These are phyloP conservation scores for Tanacetum coccineum DNA, from an alignment of 129 eudicot species.

Conservation along the genomic window DNA sequence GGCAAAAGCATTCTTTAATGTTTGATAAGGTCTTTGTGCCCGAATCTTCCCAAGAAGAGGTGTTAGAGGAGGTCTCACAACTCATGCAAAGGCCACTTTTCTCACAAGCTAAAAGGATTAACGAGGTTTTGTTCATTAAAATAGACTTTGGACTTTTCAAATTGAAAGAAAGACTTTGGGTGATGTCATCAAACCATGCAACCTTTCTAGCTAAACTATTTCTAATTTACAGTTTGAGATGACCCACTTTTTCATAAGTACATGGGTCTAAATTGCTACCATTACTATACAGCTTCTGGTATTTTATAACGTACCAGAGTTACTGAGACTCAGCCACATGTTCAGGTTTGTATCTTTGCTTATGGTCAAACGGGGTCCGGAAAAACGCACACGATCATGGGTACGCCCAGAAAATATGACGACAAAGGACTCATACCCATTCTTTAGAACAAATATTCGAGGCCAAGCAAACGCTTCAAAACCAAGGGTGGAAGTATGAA, in stretches of 20 bases:
- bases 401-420: slow-evolving; percentile 52
- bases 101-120: background rate
- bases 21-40: slow-evolving; percentile 90
- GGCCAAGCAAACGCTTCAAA: too few relatives aligned
- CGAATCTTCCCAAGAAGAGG: slow-evolving; percentile 80
- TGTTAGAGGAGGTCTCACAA: slow-evolving; percentile 90
- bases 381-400: too few relatives aligned
- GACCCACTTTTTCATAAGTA: background rate
- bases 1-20: slow-evolving; percentile 78
- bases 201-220: background rate
- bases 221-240: background rate
- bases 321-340: slow-evolving; percentile 6
- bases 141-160: background rate
- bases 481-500: slow-evolving; percentile 95
- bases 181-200: background rate
- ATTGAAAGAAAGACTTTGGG: background rate
- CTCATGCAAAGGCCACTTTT: slow-evolving; percentile 65
- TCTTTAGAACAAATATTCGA: slow-evolving; percentile 88
- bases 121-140: background rate
- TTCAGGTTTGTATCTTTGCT: too few relatives aligned
- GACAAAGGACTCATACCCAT: slow-evolving; percentile 90
- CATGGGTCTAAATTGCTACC: background rate
- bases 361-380: too few relatives aligned
- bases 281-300: background rate
- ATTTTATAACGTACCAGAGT: background rate